Conservation (phyloP, 2,329 filamentous ascomycete species). For the Curvularia sp. region DNA sequence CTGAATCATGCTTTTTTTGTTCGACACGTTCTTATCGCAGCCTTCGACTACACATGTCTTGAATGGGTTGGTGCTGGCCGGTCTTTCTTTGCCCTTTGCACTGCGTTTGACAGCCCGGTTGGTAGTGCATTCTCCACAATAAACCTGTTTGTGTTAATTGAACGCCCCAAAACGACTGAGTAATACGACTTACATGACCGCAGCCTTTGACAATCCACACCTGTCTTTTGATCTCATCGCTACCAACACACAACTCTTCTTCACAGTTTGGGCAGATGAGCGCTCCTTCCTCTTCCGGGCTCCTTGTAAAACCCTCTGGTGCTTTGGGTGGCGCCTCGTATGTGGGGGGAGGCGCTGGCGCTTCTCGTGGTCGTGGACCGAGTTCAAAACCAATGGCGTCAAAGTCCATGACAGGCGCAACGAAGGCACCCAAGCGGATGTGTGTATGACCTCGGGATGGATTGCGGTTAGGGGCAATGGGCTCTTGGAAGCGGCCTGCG, state of each 20-base stretch:
- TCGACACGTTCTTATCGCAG: conserved; percentile 49
- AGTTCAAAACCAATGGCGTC: conserved; percentile 55
- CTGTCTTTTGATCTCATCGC: conserved; percentile 73
- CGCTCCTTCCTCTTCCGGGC: conserved; percentile 73
- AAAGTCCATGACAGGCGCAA: conserved; percentile 50
- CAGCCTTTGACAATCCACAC: conserved; percentile 93
- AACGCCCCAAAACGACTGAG: background rate
- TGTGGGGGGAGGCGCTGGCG: conserved; percentile 46
- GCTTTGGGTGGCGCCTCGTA: conserved; percentile 72
- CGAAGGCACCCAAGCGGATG: conserved; percentile 35
- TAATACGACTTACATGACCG: conserved; percentile 75
- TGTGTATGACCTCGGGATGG: conserved; percentile 19
- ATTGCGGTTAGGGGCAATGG: conserved; percentile 26
- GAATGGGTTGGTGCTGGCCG: conserved; percentile 48
- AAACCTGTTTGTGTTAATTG: conserved; percentile 51
- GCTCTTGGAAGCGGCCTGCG: conserved; percentile 21
- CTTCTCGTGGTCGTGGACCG: conserved; percentile 38
- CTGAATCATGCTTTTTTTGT: conserved; percentile 51
- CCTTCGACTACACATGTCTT: conserved; percentile 56
- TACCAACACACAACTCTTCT: conserved; percentile 80
- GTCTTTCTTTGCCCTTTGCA: conserved; percentile 51
- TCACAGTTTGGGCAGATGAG: conserved; percentile 88
- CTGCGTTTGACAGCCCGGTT: conserved; percentile 49
- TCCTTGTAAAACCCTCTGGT: conserved; percentile 80
- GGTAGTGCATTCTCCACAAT: conserved; percentile 61